phyloP scores from a whole-genome alignment of 1,139 yeast species.

The Debaryomyces sp. region DNA sequence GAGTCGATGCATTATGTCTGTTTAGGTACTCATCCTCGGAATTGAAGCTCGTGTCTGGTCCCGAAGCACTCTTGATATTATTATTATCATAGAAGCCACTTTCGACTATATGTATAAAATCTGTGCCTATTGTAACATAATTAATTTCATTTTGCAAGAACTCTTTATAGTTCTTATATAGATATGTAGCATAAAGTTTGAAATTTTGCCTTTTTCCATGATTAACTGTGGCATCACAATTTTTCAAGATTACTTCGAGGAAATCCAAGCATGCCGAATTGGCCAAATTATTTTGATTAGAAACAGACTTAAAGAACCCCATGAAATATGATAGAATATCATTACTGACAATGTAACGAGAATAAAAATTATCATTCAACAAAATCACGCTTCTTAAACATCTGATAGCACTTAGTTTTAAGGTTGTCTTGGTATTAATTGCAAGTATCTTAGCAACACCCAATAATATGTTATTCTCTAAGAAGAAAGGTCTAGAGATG shows the following conservation, averaged over 20 bases:
- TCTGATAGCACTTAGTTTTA: slow-evolving; percentile 67
- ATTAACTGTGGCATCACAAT: slow-evolving; percentile 26
- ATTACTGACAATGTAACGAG: slow-evolving; percentile 57
- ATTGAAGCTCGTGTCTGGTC: slow-evolving; percentile 20
- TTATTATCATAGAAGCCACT: slow-evolving; percentile 22
- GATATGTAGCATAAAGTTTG: slow-evolving; percentile 49
- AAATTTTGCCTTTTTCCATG: slow-evolving; percentile 40
- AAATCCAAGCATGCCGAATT: slow-evolving; percentile 80
- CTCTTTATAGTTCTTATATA: slow-evolving; percentile 46
- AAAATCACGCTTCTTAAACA: slow-evolving; percentile 62
- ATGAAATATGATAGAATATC: slow-evolving; percentile 57
- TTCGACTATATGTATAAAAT: slow-evolving; percentile 32
- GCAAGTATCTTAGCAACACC: slow-evolving; percentile 54
- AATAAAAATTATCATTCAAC: slow-evolving; percentile 63
- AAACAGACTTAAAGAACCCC: slow-evolving; percentile 51
- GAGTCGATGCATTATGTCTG: slow-evolving; percentile 30
- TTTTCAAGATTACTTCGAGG: slow-evolving; percentile 52
- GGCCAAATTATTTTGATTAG: slow-evolving; percentile 60
- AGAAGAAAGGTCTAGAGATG: slow-evolving; percentile 61
- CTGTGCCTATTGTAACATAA: slow-evolving; percentile 36
- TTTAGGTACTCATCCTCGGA: slow-evolving; percentile 28
- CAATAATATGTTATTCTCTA: slow-evolving; percentile 54
- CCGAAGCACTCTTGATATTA: slow-evolving; percentile 8
- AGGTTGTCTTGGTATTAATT: slow-evolving; percentile 42
- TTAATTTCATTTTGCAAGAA: slow-evolving; percentile 33